Evolutionary conservation across 495 filamentous ascomycete species (phyloP).

Genomic region (Schizothecium vesticola): DNA sequence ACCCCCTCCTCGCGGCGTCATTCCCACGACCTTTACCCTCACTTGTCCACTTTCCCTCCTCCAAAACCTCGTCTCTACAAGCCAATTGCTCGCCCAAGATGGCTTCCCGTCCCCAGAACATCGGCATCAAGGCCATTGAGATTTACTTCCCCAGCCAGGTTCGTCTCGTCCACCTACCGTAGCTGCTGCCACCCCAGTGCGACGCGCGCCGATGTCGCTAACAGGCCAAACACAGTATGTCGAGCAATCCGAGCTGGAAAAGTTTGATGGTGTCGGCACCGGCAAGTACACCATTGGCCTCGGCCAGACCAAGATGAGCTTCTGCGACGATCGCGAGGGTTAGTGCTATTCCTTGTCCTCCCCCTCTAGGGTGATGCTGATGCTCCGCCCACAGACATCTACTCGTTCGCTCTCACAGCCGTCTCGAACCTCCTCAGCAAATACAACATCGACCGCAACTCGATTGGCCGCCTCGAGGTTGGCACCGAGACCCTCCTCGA

Average conservation of each 20-base stretch:
- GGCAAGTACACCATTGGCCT: slow-evolving; percentile 99
- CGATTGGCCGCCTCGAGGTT: slow-evolving; percentile 91
- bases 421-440: slow-evolving; percentile 84
- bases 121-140: slow-evolving; percentile 99
- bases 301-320: slow-evolving; percentile 99
- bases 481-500: slow-evolving; percentile 97
- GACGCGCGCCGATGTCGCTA: slow-evolving; percentile 24
- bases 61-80: slow-evolving; percentile 1
- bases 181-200: not conserved
- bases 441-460: slow-evolving; percentile 85
- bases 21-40: slow-evolving; percentile 13
- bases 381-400: slow-evolving; percentile 69
- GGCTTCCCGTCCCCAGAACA: slow-evolving; percentile 86
- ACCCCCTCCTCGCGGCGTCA: slow-evolving; percentile 4
- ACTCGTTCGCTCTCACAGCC: slow-evolving; percentile 88
- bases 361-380: slow-evolving; percentile 18
- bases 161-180: slow-evolving; percentile 28
- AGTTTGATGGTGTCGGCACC: slow-evolving; percentile 90
- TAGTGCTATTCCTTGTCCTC: slow-evolving; percentile 27
- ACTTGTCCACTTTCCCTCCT: slow-evolving; percentile 13
- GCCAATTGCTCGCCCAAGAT: slow-evolving; percentile 50
- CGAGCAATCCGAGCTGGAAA: slow-evolving; percentile 91
- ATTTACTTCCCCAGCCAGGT: slow-evolving; percentile 98
- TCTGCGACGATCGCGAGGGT: slow-evolving; percentile 99
- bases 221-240: slow-evolving; percentile 66